Evolutionary conservation across 2,329 filamentous ascomycete species (phyloP).

Genomic region (Tolypocladium cylindrosporum): DNA sequence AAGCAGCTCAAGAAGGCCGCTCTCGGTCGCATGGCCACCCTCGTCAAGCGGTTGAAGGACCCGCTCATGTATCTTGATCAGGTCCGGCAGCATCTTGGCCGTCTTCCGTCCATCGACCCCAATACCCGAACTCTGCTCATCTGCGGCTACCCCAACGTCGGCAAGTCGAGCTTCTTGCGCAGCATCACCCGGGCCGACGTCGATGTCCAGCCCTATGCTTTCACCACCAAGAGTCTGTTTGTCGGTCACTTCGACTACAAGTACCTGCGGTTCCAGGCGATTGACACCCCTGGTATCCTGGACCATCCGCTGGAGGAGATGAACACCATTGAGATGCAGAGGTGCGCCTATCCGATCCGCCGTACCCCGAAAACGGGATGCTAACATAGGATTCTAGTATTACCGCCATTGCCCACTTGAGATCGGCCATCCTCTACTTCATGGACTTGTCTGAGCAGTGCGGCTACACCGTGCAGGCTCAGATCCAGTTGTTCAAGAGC

Average conservation of each 20-base stretch:
- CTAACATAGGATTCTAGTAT: constrained; percentile 44
- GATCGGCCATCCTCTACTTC: constrained; percentile 93
- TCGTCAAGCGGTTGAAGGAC: constrained; percentile 90
- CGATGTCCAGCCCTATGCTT: constrained; percentile 94
- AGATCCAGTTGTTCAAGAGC: constrained; percentile 90
- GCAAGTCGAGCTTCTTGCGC: constrained; percentile 92
- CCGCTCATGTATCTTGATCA: constrained; percentile 93
- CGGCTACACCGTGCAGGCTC: constrained; percentile 84
- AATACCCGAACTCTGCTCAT: constrained; percentile 94
- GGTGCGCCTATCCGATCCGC: constrained; percentile 6
- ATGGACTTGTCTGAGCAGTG: constrained; percentile 97
- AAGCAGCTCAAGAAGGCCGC: constrained; percentile 97
- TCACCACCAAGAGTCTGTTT: constrained; percentile 95
- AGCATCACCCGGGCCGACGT: constrained; percentile 91
- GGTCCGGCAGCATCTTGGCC: constrained; percentile 82
- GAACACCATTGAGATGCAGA: constrained; percentile 99
- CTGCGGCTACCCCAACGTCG: constrained; percentile 94
- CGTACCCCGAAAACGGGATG: neutral
- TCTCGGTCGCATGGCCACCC: constrained; percentile 95
- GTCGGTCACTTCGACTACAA: constrained; percentile 98
- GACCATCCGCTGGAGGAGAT: constrained; percentile 98
- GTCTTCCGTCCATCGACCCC: constrained; percentile 96
- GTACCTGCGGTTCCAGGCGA: constrained; percentile 53
- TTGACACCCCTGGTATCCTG: constrained; percentile 96
- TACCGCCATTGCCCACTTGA: constrained; percentile 91